phyloP scores from a whole-genome alignment of 495 filamentous ascomycete species.

The Parathielavia appendiculata region DNA sequence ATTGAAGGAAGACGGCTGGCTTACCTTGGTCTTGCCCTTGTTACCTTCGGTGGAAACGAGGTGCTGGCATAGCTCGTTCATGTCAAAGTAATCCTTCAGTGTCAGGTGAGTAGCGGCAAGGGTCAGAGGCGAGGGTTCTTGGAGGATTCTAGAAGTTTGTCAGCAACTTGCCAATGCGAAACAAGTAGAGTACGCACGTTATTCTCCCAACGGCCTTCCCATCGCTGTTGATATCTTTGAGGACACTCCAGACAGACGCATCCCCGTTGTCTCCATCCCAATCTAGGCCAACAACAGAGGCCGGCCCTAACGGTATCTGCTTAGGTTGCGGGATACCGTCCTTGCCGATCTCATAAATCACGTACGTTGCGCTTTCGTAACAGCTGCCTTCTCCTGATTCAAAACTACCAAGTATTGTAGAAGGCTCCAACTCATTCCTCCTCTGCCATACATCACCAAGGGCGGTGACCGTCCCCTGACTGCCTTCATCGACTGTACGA shows the following conservation, averaged over 20 bases:
- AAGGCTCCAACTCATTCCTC: constrained; percentile 29
- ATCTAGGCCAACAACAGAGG: not conserved
- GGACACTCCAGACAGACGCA: constrained; percentile 40
- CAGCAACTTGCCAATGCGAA: not conserved
- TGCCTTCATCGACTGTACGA: constrained; percentile 28
- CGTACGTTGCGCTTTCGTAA: constrained; percentile 43
- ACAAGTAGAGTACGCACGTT: constrained; percentile 24
- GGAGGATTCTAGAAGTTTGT: constrained; percentile 31
- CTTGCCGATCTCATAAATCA: constrained; percentile 46
- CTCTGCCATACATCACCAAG: constrained; percentile 35
- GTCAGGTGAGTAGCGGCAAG: constrained; percentile 49
- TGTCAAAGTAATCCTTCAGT: constrained; percentile 45
- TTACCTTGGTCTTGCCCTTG: constrained; percentile 31
- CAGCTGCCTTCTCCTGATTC: constrained; percentile 25
- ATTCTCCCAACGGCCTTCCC: constrained; percentile 47
- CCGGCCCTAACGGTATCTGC: constrained; percentile 6
- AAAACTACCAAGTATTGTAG: constrained; percentile 31
- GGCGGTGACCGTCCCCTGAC: constrained; percentile 30
- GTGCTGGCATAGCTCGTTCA: constrained; percentile 47
- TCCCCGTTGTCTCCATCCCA: constrained; percentile 28
- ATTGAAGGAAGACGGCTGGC: not conserved
- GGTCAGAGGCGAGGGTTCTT: constrained; percentile 49
- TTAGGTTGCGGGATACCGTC: constrained; percentile 36
- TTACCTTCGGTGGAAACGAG: constrained; percentile 36
- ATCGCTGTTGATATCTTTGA: constrained; percentile 29